These are phyloP conservation scores for Candida silvatica DNA, from an alignment of 805 yeast species.

Conservation along the genomic window DNA sequence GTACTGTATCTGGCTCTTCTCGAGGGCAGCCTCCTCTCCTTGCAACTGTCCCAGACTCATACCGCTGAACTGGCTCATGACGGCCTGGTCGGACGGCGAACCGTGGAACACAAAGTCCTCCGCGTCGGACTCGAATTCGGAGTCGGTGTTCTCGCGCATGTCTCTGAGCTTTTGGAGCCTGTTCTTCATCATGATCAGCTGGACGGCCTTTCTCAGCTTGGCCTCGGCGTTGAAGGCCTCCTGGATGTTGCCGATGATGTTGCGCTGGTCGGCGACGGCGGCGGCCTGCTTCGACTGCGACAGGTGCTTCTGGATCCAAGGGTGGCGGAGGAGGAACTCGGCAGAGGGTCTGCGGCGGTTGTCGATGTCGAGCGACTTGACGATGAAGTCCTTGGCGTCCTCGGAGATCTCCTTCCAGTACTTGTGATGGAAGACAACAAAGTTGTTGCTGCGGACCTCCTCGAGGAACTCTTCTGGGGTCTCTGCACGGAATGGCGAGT, in stretches of 20 bases:
- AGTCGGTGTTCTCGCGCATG: constrained; percentile 47
- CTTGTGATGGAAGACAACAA: constrained; percentile 77
- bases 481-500: constrained; percentile 86
- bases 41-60: constrained; percentile 4
- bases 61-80: constrained; percentile 24
- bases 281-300: constrained; percentile 9
- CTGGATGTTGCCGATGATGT: constrained; percentile 74
- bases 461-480: constrained; percentile 70
- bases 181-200: constrained; percentile 74
- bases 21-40: not conserved
- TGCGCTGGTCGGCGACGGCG: constrained; percentile 23
- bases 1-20: not conserved
- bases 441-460: constrained; percentile 66
- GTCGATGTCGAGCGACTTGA: constrained; percentile 58
- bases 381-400: constrained; percentile 75
- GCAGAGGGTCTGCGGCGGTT: constrained; percentile 68
- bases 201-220: constrained; percentile 80
- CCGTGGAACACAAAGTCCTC: constrained; percentile 25
- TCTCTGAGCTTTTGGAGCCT: constrained; percentile 64
- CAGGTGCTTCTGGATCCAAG: constrained; percentile 59
- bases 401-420: constrained; percentile 72
- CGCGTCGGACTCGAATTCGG: constrained; percentile 22
- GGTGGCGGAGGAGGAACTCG: constrained; percentile 51
- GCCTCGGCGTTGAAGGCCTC: constrained; percentile 77
- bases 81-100: constrained; percentile 32